phyloP scores from a whole-genome alignment of 306 rosid genomes.

The Glycine latifolia region DNA sequence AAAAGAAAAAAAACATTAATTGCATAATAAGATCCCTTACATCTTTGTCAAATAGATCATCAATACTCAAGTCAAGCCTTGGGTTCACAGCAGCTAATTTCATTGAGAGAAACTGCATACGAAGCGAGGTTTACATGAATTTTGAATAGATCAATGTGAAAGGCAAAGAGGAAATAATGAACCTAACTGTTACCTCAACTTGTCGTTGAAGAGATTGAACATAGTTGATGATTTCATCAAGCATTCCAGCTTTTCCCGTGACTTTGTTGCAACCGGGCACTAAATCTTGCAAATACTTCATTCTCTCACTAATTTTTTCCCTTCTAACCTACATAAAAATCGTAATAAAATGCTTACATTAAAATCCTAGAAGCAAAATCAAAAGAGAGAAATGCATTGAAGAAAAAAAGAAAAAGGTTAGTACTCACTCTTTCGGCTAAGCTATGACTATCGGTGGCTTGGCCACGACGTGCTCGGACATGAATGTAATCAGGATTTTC shows the following conservation, averaged over 20 bases:
- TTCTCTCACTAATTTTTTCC: constrained; percentile 94
- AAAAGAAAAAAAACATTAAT: background rate
- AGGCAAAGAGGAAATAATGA: background rate
- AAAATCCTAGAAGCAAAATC: background rate
- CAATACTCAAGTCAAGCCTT: constrained; percentile 70
- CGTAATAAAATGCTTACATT: background rate
- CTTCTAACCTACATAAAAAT: constrained; percentile 72
- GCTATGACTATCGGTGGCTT: constrained; percentile 98
- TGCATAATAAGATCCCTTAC: constrained; percentile 46
- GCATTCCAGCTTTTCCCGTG: constrained; percentile 99
- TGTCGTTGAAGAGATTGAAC: constrained; percentile 97
- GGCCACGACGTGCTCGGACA: constrained; percentile 95
- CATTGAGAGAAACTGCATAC: constrained; percentile 92
- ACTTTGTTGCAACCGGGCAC: constrained; percentile 98
- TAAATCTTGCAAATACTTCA: constrained; percentile 94
- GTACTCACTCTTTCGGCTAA: constrained; percentile 92
- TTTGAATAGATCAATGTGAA: background rate
- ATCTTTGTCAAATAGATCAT: constrained; percentile 79
- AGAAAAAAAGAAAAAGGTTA: no score
- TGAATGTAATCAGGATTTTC: constrained; percentile 85
- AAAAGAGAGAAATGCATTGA: background rate
- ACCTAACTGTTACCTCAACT: constrained; percentile 76
- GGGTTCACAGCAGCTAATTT: constrained; percentile 91
- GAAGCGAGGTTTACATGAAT: background rate
- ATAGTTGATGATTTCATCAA: constrained; percentile 94